phyloP scores from a whole-genome alignment of 257 asterid genomes.

The Rehmannia glutinosa region DNA sequence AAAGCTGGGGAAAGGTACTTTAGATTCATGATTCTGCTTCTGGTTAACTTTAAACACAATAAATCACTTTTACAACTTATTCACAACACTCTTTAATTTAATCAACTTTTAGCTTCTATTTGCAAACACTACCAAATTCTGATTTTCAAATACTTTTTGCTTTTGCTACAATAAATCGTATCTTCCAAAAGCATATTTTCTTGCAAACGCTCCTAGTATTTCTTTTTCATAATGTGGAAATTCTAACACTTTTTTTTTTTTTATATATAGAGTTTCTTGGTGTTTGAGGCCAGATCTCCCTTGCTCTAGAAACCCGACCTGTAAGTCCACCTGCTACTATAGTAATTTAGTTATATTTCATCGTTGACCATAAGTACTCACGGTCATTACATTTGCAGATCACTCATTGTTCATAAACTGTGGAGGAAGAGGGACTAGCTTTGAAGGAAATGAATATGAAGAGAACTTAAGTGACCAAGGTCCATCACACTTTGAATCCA shows the following conservation, averaged over 20 bases:
- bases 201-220: no score
- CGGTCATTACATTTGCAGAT: slow-evolving; percentile 36
- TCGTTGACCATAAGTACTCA: neutral
- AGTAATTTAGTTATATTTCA: neutral
- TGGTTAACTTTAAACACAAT: no score
- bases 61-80: no score
- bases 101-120: no score
- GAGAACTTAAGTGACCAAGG: slow-evolving; percentile 49
- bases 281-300: slow-evolving; percentile 70
- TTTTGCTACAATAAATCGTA: no score
- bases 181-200: no score
- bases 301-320: slow-evolving; percentile 38
- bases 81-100: no score
- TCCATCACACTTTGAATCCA: slow-evolving; percentile 40
- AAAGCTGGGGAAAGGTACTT: no score
- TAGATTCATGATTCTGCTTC: no score
- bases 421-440: slow-evolving; percentile 50
- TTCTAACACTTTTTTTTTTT: neutral
- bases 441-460: slow-evolving; percentile 54
- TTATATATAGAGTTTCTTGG: slow-evolving; percentile 51
- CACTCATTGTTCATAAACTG: slow-evolving; percentile 70
- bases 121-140: no score
- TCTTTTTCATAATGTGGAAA: slow-evolving; percentile 16
- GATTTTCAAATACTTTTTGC: no score
- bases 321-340: slow-evolving; percentile 32